These are phyloP conservation scores for Phytopythium chamaehyphon DNA, from an alignment of 352 stramenopile genomes.

Conservation along the genomic window DNA sequence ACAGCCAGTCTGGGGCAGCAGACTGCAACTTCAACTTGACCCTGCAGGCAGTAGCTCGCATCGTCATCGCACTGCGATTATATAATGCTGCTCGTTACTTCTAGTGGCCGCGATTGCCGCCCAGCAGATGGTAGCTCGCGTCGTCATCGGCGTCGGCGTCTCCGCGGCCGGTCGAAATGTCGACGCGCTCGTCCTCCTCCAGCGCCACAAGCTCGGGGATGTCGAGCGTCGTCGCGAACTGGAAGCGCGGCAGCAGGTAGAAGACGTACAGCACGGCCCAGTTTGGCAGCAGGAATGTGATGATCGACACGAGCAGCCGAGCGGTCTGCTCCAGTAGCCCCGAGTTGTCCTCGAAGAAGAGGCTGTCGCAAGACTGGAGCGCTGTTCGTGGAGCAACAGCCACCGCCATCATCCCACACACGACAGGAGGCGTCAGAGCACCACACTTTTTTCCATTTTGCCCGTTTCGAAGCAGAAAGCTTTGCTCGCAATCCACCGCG, in stretches of 20 bases:
- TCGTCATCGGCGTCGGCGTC: slow-evolving; percentile 12
- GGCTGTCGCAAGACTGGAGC: slow-evolving; percentile 45
- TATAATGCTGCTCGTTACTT: too few species aligned
- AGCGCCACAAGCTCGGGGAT: slow-evolving; percentile 37
- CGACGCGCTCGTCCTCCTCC: slow-evolving; percentile 12
- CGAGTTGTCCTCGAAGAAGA: slow-evolving; percentile 68
- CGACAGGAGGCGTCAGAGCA: too few species aligned
- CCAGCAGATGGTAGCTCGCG: slow-evolving; percentile 1
- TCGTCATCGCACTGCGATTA: too few species aligned
- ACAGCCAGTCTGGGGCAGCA: too few species aligned
- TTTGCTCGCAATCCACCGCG: not conserved
- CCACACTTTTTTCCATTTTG: too few species aligned
- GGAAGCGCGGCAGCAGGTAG: slow-evolving; percentile 57
- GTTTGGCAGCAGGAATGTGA: slow-evolving; percentile 56
- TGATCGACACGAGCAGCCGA: slow-evolving; percentile 44
- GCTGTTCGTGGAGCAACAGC: slow-evolving; percentile 9
- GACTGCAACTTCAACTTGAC: too few species aligned
- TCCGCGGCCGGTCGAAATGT: slow-evolving; percentile 12
- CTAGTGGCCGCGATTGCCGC: too few species aligned
- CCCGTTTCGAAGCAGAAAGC: not conserved
- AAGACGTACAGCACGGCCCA: slow-evolving; percentile 73
- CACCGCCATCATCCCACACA: too few species aligned
- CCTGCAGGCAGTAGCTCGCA: too few species aligned
- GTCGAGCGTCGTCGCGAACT: slow-evolving; percentile 58
- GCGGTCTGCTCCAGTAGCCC: slow-evolving; percentile 50